Evolutionary conservation across 2,329 filamentous ascomycete genomes (phyloP).

Genomic region (Drechslerella coelobrocha): DNA sequence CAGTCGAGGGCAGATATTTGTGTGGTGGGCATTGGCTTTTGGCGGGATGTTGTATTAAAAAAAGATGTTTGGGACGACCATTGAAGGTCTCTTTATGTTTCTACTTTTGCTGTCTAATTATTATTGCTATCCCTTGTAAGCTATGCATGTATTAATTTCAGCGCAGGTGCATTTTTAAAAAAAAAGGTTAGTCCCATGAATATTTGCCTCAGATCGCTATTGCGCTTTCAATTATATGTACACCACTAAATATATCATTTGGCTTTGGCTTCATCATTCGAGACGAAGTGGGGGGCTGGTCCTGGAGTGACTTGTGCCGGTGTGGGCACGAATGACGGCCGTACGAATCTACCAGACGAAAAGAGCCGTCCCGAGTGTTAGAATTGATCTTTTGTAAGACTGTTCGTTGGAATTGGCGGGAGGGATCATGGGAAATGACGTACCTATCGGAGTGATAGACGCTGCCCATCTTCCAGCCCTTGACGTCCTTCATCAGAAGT

Average conservation of each 20-base stretch:
- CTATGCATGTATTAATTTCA: not conserved
- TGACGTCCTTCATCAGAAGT: slow-evolving; percentile 82
- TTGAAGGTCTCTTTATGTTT: no score
- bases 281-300: slow-evolving; percentile 23
- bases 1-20: no score
- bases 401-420: no score
- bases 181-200: no score
- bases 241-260: not conserved
- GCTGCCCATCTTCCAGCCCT: slow-evolving; percentile 61
- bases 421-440: slow-evolving; percentile 58
- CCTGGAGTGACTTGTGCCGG: slow-evolving; percentile 62
- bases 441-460: slow-evolving; percentile 90
- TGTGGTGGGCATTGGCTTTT: not conserved
- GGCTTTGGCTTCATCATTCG: slow-evolving; percentile 5
- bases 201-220: no score
- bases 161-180: not conserved
- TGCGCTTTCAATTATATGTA: not conserved
- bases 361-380: slow-evolving; percentile 17
- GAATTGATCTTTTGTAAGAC: no score
- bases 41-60: not conserved
- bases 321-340: slow-evolving; percentile 77
- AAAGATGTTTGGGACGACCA: no score
- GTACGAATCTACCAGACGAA: slow-evolving; percentile 70
- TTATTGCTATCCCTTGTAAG: not conserved
- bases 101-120: not conserved